These are phyloP conservation scores for Metschnikowia aberdeeniae DNA, from an alignment of 805 yeast species.

Conservation along the genomic window DNA sequence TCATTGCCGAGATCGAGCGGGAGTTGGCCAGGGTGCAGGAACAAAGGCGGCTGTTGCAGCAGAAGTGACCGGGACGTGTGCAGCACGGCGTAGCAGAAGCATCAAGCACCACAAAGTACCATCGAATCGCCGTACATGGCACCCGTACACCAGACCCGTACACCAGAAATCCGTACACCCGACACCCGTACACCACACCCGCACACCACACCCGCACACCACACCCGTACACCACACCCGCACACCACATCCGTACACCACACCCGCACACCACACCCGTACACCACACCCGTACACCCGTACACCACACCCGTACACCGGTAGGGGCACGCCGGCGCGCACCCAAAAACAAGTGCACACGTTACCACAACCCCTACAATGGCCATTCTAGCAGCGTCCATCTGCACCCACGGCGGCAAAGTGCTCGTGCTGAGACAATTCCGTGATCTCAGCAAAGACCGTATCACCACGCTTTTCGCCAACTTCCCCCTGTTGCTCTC, in stretches of 20 bases:
- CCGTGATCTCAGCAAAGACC: constrained; percentile 74
- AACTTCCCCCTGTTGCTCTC: constrained; percentile 79
- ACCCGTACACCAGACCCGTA: neutral
- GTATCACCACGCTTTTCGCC: constrained; percentile 81
- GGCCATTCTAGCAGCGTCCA: constrained; percentile 91
- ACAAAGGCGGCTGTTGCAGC: constrained; percentile 22
- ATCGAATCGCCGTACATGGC: no score
- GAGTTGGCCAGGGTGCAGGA: constrained; percentile 56
- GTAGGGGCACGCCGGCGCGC: constrained; percentile 12
- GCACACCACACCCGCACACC: neutral
- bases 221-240: no score
- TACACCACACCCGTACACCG: neutral
- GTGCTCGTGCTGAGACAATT: constrained; percentile 91
- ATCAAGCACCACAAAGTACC: no score
- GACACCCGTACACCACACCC: no score
- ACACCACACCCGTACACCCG: no score
- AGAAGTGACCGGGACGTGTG: no score
- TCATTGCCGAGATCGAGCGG: constrained; percentile 59
- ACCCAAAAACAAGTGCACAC: constrained; percentile 1
- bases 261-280: neutral
- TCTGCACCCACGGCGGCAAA: constrained; percentile 91
- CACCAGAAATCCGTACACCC: no score
- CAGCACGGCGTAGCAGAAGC: no score
- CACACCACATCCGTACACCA: no score
- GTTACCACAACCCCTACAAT: constrained; percentile 22